Evolutionary conservation across 805 yeast species (phyloP), one percentile per base, ranked within the genome.

Genomic region (Hanseniaspora singularis): DNA sequence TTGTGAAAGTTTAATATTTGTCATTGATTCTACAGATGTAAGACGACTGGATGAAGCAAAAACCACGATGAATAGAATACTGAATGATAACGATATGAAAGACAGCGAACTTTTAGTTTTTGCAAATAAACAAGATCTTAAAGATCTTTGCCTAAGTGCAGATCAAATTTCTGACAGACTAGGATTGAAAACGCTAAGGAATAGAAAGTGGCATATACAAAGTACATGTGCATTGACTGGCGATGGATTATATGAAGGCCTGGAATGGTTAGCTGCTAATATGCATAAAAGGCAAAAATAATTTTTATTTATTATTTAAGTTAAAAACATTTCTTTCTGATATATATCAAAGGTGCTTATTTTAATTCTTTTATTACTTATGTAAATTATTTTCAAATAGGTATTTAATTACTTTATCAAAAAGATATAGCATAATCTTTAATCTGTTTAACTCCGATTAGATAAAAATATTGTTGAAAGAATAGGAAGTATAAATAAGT

Each of bases 211-310:
- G 95, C 86, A 81, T 71, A 86, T 86, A 64, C 94, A 85, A 71
- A 84, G 95, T 55, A 81, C 95, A 53, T 84, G 95, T 70, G 95
- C 95, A 57, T 84, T 95, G 56, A 80, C 94, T 52, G 96, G 95
- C 69, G 95, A 85, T 64, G 95, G 95, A 70, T 73, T 83, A 61
- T 79, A 81, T 64, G 94, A 83, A 70, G 94, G 94, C 71, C 76
- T 83, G 63, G 92, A 83, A 69, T 83, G 94, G 94, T 76, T 83
- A 59, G 74, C 84, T 52, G 77, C 83, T 60, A 82, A 81, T 32
- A 36, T 36, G 73, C 10, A 11, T 14, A 11, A 19, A 20, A 30
- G 8, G 24, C 10, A 39, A 31, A 31, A 15, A 31, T 6, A 31
- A 31, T 12, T 31, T 14, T 31, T 14, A 10, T 15, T 31, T 14